phyloP scores from a whole-genome alignment of 2,329 filamentous ascomycete species.

The Didymella glomerata region DNA sequence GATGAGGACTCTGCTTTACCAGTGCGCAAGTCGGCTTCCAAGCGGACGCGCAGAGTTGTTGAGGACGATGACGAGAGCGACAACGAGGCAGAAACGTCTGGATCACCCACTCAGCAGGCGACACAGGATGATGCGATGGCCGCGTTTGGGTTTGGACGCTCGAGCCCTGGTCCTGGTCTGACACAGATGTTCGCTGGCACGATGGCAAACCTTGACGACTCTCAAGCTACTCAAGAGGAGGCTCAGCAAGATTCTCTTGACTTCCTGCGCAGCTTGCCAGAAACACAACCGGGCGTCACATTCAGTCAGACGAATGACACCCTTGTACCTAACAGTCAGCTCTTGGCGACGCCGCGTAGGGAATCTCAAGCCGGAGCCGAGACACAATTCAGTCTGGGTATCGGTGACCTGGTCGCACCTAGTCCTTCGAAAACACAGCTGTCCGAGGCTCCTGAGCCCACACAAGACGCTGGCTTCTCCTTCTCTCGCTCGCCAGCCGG shows the following conservation, averaged over 20 bases:
- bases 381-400: constrained; percentile 42
- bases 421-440: constrained; percentile 64
- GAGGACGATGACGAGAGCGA: constrained; percentile 66
- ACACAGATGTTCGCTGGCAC: constrained; percentile 93
- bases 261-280: constrained; percentile 61
- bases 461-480: constrained; percentile 82
- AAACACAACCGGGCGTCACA: constrained; percentile 63
- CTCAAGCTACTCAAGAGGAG: constrained; percentile 47
- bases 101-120: constrained; percentile 33
- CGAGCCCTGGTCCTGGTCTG: constrained; percentile 67
- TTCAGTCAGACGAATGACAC: constrained; percentile 68
- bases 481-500: constrained; percentile 73
- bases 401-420: constrained; percentile 49
- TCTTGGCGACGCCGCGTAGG: constrained; percentile 39
- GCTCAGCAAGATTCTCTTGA: constrained; percentile 60
- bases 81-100: constrained; percentile 24
- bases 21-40: constrained; percentile 59
- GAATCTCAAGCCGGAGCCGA: constrained; percentile 28
- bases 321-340: constrained; percentile 66
- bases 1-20: constrained; percentile 59
- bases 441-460: constrained; percentile 76
- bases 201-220: constrained; percentile 70
- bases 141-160: constrained; percentile 52
- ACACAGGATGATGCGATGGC: constrained; percentile 47
- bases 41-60: constrained; percentile 64